Evolutionary conservation across 2,329 filamentous ascomycete species (phyloP).

Genomic region (Verticillium nubilum): DNA sequence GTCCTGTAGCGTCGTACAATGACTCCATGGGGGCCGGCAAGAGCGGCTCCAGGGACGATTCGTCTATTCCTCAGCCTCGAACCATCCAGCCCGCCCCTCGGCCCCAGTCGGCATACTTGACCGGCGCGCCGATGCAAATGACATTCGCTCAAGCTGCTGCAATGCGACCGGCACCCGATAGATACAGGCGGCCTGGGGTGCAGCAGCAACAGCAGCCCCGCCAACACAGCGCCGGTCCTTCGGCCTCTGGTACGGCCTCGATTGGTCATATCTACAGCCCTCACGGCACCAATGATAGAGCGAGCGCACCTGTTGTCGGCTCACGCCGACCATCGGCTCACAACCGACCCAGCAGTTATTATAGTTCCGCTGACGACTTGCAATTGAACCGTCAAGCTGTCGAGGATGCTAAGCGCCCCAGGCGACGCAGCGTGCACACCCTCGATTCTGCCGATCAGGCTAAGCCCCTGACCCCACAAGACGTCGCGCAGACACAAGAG

Average conservation of each 20-base stretch:
- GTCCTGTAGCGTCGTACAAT: slow-evolving; percentile 23
- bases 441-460: slow-evolving; percentile 38
- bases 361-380: slow-evolving; percentile 59
- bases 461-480: slow-evolving; percentile 8
- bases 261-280: slow-evolving; percentile 50
- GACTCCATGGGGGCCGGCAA: slow-evolving; percentile 27
- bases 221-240: slow-evolving; percentile 31
- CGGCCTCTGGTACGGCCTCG: slow-evolving; percentile 47
- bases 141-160: slow-evolving; percentile 52
- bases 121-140: slow-evolving; percentile 36
- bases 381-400: slow-evolving; percentile 50
- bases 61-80: slow-evolving; percentile 34
- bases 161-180: slow-evolving; percentile 68
- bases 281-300: slow-evolving; percentile 20
- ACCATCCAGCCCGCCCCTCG: slow-evolving; percentile 32
- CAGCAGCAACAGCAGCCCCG: slow-evolving; percentile 31
- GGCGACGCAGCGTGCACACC: slow-evolving; percentile 77
- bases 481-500: slow-evolving; percentile 31
- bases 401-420: slow-evolving; percentile 70
- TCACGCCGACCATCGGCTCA: slow-evolving; percentile 27
- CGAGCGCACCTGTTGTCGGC: slow-evolving; percentile 13
- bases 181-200: slow-evolving; percentile 67
- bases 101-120: slow-evolving; percentile 36
- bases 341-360: slow-evolving; percentile 47
- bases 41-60: slow-evolving; percentile 48